Evolutionary conservation across 2,329 filamentous ascomycete genomes (phyloP).

Genomic region (Beauveria varroae): DNA sequence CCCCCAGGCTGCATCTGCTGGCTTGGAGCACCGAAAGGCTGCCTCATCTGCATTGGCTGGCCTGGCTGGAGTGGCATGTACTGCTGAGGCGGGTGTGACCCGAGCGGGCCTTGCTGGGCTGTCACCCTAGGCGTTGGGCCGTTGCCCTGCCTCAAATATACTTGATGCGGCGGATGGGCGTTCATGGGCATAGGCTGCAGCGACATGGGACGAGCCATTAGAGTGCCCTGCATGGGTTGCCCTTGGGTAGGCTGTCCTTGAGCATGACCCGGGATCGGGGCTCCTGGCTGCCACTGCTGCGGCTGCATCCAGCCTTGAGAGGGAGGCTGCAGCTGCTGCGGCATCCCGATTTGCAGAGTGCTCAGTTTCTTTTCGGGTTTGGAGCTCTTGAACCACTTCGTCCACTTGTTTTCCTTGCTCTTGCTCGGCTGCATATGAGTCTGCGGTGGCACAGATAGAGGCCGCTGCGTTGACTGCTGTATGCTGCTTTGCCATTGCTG

Average conservation of each 20-base stretch:
- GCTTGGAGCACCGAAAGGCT: neutral
- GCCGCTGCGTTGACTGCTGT: conserved; percentile 11
- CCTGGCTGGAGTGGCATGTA: neutral
- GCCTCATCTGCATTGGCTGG: neutral
- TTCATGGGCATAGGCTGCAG: neutral
- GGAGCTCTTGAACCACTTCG: conserved; percentile 23
- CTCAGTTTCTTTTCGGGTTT: conserved; percentile 11
- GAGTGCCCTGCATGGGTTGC: neutral
- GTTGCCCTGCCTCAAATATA: neutral
- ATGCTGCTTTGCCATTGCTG: conserved; percentile 4
- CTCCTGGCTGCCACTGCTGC: neutral
- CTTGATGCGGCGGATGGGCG: neutral
- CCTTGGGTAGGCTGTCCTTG: neutral
- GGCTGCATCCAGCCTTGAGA: conserved; percentile 5
- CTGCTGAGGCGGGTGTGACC: neutral
- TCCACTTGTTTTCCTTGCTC: conserved; percentile 22
- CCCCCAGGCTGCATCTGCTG: neutral
- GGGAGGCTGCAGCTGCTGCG: conserved; percentile 4
- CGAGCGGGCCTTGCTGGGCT: neutral
- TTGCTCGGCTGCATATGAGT: conserved; percentile 15
- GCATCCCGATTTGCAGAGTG: neutral
- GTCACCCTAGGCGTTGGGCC: neutral
- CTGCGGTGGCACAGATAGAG: conserved; percentile 14
- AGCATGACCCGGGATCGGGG: neutral
- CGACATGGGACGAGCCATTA: neutral